Percentiles rank a stretch among this genome's conserved stretches.
phyloP scores from a whole-genome alignment of 768 basidiomycete genomes.

The Tulasnella sp. region DNA sequence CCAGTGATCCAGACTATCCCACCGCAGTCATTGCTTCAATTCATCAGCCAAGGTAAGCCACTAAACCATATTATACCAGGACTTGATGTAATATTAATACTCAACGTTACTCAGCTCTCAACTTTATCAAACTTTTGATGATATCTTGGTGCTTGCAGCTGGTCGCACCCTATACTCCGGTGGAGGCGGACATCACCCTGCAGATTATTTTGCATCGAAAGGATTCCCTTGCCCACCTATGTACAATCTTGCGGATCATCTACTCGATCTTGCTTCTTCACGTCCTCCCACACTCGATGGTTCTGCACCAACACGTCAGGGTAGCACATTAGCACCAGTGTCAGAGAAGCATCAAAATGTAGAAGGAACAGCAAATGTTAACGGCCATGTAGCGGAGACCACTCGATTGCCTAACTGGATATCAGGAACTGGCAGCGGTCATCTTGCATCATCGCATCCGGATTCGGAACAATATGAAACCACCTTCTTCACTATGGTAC shows the following conservation, averaged over 20 bases:
- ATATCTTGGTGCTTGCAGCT: conserved; percentile 60
- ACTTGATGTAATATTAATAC: background rate
- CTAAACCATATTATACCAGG: background rate
- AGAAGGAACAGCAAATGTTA: background rate
- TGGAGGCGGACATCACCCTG: conserved; percentile 55
- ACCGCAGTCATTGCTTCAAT: conserved; percentile 79
- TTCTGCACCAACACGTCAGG: background rate
- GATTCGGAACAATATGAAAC: conserved; percentile 38
- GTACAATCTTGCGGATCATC: conserved; percentile 87
- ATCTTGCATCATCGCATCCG: conserved; percentile 11
- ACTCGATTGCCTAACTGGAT: background rate
- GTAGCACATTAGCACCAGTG: background rate
- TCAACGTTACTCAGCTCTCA: conserved; percentile 42
- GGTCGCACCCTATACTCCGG: conserved; percentile 73
- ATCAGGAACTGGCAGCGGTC: background rate
- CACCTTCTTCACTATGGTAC: conserved; percentile 79
- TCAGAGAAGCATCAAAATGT: background rate
- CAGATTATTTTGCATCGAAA: conserved; percentile 45
- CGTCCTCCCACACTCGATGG: conserved; percentile 21
- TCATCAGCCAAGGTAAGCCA: conserved; percentile 63
- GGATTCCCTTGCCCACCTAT: conserved; percentile 51
- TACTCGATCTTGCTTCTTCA: conserved; percentile 68
- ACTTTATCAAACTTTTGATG: conserved; percentile 75
- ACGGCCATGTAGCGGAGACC: background rate
- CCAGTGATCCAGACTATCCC: conserved; percentile 50